A percentile compares a stretch with the other conserved stretches of the same genome.
Evolutionary conservation across 768 basidiomycete species (phyloP).

Genomic region (Amanita pseudoporphyria): DNA sequence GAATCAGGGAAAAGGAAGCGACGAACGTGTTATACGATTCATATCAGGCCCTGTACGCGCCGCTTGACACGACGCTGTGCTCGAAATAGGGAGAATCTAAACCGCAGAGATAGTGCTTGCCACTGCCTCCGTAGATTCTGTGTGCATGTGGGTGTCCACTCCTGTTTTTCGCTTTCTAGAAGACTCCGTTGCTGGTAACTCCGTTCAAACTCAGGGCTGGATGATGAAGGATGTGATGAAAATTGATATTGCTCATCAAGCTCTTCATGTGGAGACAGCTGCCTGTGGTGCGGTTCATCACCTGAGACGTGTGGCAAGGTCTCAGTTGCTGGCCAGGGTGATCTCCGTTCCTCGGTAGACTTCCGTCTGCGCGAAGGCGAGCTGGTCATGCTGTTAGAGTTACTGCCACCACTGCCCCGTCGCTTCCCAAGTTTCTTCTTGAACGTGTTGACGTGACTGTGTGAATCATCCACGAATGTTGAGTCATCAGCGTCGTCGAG

Average conservation of each 20-base stretch:
- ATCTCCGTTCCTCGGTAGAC: slow-evolving; percentile 6
- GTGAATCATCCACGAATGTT: slow-evolving; percentile 17
- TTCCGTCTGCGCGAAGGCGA: slow-evolving; percentile 7
- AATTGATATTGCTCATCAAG: slow-evolving; percentile 2
- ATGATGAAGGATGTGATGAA: not conserved
- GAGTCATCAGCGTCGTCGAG: slow-evolving; percentile 22
- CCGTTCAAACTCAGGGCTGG: not conserved
- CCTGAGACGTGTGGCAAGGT: slow-evolving; percentile 5
- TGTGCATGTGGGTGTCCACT: slow-evolving; percentile 47
- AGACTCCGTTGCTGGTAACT: not conserved
- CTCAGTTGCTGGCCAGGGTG: slow-evolving; percentile 1
- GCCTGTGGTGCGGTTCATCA: not conserved
- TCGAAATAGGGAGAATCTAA: slow-evolving; percentile 51
- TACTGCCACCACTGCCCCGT: slow-evolving; percentile 8
- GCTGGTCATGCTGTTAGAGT: slow-evolving; percentile 2
- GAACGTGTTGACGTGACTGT: slow-evolving; percentile 11
- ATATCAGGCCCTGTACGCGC: slow-evolving; percentile 19
- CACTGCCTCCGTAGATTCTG: slow-evolving; percentile 46
- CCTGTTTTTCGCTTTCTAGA: slow-evolving; percentile 13
- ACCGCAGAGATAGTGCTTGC: slow-evolving; percentile 46
- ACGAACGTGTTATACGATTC: not conserved
- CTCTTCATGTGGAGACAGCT: slow-evolving; percentile 2
- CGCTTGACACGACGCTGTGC: slow-evolving; percentile 25
- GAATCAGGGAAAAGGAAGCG: not conserved
- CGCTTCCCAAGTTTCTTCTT: slow-evolving; percentile 12